Base-by-base conservation (phyloP, 345 rosid species). In the Fremontodendron californicum region DNA sequence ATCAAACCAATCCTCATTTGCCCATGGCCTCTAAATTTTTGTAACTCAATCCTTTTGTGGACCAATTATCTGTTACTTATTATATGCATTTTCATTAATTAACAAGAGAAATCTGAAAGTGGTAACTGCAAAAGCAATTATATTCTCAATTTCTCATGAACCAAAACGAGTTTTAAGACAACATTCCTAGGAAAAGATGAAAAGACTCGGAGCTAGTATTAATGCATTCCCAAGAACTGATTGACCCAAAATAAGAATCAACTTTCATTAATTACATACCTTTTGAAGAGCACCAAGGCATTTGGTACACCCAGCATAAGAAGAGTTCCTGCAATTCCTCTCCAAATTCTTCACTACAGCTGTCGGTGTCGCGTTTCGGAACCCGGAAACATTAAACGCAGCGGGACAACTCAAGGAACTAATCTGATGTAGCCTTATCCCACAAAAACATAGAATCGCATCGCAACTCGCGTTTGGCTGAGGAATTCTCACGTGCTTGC, bases 361-460 rank as follows among this genome's bases (percentile, higher is more conserved):
- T 29, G 98, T 96, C 15, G 99, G 98, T 1, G 93, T 93, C 21
- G 91, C 98, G 82, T 96, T 92, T 11, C 74, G 86, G 37, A 80
- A 86, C 5, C 90, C 96, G 55, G 92, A 85, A 42, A 96, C 88
- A 45, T 88, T 94, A 58, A 96, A 96, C 68, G 99, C 97, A 0
- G 97, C 98, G 19, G 99, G 97, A 73, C 98, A 96, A 81, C 97
- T 91, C 77, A 93, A 89, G 0, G 99, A 96, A 77, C 94, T 86
- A 12, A 96, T 92, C 90, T 94, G 97, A 61, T 96, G 99, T 11
- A 96, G 91, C 76, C 99, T 87, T 46, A 96, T 94, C 78, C 98
- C 97, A 72, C 99, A 96, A 75, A 94, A 96, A 76, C 99, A 96
- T 70, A 92, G 76, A 54, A 96, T 87, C 23, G 98, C 75, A 57